Evolutionary conservation across 805 yeast species (phyloP).

Genomic region (Yueomyces sp.): DNA sequence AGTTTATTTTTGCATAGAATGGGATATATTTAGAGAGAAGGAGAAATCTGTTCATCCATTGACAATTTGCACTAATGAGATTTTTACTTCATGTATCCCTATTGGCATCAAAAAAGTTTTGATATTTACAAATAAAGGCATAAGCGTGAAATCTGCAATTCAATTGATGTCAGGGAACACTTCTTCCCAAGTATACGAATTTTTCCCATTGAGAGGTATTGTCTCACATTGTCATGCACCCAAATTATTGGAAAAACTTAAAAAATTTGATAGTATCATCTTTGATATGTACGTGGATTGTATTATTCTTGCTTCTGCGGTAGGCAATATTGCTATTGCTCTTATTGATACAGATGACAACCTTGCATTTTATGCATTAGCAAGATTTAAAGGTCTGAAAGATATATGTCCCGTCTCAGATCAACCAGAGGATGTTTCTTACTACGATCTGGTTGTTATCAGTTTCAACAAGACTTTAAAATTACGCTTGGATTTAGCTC

Average conservation of each 20-base stretch:
- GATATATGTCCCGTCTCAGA: slow-evolving; percentile 6
- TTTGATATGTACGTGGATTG: slow-evolving; percentile 8
- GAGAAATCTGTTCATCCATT: slow-evolving; percentile 16
- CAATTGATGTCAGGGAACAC: slow-evolving; percentile 22
- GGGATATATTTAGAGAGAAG: slow-evolving; percentile 10
- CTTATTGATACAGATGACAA: slow-evolving; percentile 5
- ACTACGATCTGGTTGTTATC: slow-evolving; percentile 9
- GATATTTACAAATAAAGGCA: slow-evolving; percentile 4
- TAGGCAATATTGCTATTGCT: slow-evolving; percentile 15
- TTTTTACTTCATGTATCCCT: slow-evolving; percentile 9
- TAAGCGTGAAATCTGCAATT: slow-evolving; percentile 13
- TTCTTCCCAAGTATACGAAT: slow-evolving; percentile 3
- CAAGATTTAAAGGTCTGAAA: slow-evolving; percentile 19
- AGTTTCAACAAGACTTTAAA: slow-evolving; percentile 12
- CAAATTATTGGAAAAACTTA: slow-evolving; percentile 8
- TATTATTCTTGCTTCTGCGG: slow-evolving; percentile 10
- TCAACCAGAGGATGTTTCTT: not conserved
- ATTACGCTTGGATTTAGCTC: slow-evolving; percentile 6
- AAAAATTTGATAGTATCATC: slow-evolving; percentile 1
- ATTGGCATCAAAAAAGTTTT: slow-evolving; percentile 9
- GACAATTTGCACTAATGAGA: slow-evolving; percentile 10
- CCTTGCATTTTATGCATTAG: slow-evolving; percentile 9
- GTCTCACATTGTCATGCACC: slow-evolving; percentile 13
- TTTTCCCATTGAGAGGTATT: slow-evolving; percentile 7
- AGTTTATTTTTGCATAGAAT: slow-evolving; percentile 16